Base-by-base conservation (phyloP, 176 grass and related monocot genomes). In the Guadua angustifolia region DNA sequence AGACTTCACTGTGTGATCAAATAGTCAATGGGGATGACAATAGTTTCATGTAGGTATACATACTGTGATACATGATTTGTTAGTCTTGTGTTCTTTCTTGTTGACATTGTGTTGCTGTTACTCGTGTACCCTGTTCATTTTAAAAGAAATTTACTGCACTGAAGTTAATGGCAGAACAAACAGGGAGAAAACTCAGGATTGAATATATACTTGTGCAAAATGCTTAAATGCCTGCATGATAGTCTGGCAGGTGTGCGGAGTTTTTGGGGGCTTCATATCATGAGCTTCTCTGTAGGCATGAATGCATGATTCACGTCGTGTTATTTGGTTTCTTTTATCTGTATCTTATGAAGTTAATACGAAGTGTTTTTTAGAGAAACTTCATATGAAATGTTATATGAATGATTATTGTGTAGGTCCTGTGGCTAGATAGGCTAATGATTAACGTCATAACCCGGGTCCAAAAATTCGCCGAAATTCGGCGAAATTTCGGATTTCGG, bases 11-110 rank as follows among this genome's bases (percentile, higher is more conserved):
- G 14, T 67, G 51, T 59, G 33, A 39, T 79, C 39, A 43, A 44
- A 46, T 74, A 47, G 14, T 42, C 19, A 29, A 4, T 63, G 56
- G 13, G 57, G 58, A 39, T 66, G 38, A 25, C 18, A 49, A 63
- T 55, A 76, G 64, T 78, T 66, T 78, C 63, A 21, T 32, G 75
- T 66, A 25, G 78, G 46, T 67, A 39, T 81, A 56, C 75, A 13
- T 66, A 66, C n/a, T n/a, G 11, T 29, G 50, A n/a, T 72, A 69
- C 74, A 33, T n/a, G 10, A 53, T 44, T 70, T 85, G 22, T 64
- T 71, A 63, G 16, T 63, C 29, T 70, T 62, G 46, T 77, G 51
- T 5, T 77, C 71, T 65, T 26, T 63, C 58, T 19, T 63, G 14
- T 19, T 63, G 15, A 61, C 5, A 43, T 24, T 63, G 40, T 63